These are phyloP conservation scores for Nakaseomyces nivariensis DNA, from an alignment of 1,139 yeast species.

Conservation along the genomic window DNA sequence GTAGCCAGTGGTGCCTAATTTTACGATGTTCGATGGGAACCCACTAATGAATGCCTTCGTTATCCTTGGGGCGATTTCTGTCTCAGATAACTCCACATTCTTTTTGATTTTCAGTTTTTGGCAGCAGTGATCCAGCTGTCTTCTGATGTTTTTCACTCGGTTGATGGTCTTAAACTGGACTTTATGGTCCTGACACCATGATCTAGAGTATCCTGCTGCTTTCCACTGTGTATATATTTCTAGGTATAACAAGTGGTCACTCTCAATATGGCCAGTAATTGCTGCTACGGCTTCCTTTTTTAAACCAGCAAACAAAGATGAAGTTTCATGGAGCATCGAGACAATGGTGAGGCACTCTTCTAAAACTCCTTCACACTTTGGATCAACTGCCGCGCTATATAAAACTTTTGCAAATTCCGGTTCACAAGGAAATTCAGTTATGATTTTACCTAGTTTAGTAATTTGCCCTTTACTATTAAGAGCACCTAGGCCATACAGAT, in stretches of 20 bases:
- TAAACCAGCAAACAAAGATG: conserved; percentile 54
- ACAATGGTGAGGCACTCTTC: conserved; percentile 61
- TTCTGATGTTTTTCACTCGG: conserved; percentile 63
- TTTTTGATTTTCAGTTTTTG: conserved; percentile 32
- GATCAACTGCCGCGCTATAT: conserved; percentile 46
- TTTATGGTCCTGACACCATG: conserved; percentile 85
- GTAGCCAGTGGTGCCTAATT: conserved; percentile 63
- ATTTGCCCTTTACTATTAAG: conserved; percentile 68
- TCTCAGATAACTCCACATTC: conserved; percentile 8
- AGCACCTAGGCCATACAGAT: conserved; percentile 80
- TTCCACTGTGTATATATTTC: conserved; percentile 73
- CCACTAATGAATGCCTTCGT: conserved; percentile 69
- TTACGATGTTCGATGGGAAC: conserved; percentile 71
- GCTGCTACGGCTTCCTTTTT: conserved; percentile 15
- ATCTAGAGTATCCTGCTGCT: conserved; percentile 55
- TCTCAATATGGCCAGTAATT: conserved; percentile 26
- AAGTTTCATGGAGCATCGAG: conserved; percentile 76
- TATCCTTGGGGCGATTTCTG: conserved; percentile 34
- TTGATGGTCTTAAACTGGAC: conserved; percentile 64
- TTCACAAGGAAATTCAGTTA: conserved; percentile 91
- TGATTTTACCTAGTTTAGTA: conserved; percentile 68
- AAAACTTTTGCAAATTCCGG: conserved; percentile 80
- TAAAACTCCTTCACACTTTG: conserved; percentile 39
- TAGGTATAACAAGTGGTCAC: conserved; percentile 71
- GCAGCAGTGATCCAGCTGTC: conserved; percentile 59